Percentiles rank a stretch among this genome's conserved stretches.
phyloP scores from a whole-genome alignment of 179 eudicot genomes.

The Spergularia azorica region DNA sequence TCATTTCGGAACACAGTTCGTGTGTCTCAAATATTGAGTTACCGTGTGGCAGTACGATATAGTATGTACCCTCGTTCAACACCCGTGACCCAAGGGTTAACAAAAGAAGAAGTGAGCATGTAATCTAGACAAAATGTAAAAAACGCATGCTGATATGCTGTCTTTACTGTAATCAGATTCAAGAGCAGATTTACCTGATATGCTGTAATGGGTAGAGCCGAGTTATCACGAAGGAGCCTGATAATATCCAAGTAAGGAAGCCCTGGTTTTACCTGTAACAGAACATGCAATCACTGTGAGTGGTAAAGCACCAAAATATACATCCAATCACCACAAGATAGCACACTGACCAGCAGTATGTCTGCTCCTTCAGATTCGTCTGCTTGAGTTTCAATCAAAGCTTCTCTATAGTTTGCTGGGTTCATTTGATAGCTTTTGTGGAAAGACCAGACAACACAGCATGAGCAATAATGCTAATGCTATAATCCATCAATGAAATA shows the following conservation, averaged over 20 bases:
- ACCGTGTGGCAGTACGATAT: too few relatives aligned
- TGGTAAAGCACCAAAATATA: not conserved
- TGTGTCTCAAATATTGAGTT: too few relatives aligned
- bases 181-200: constrained; percentile 65
- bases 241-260: constrained; percentile 91
- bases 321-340: not conserved
- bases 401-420: constrained; percentile 97
- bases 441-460: constrained; percentile 13
- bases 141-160: not conserved
- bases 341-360: constrained; percentile 79
- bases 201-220: constrained; percentile 92
- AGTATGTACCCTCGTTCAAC: too few relatives aligned
- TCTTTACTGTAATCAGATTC: not conserved
- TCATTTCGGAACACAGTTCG: too few relatives aligned
- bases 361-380: constrained; percentile 99
- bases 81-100: not conserved
- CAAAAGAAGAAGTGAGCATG: not conserved
- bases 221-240: constrained; percentile 79
- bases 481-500: not conserved
- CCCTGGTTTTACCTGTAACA: constrained; percentile 84
- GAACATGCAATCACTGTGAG: not conserved
- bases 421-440: constrained; percentile 89
- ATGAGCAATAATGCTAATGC: not conserved
- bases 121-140: not conserved
- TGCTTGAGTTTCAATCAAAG: constrained; percentile 70